These are phyloP conservation scores for Mucor plumbeus DNA, from an alignment of 371 early-diverging fungal genomes.

Conservation along the genomic window DNA sequence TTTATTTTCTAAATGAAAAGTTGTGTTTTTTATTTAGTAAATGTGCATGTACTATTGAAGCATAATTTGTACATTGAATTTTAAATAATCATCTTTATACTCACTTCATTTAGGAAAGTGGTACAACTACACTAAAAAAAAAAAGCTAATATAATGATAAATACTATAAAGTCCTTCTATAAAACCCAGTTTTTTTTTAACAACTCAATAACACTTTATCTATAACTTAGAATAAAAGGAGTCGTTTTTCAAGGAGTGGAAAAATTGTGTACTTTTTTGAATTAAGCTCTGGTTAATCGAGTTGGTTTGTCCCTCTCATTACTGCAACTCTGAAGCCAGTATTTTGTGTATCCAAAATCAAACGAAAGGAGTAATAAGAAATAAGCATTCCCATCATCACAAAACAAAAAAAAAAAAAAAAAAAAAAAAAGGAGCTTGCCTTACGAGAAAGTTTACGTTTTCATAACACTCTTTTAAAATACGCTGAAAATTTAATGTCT, in stretches of 20 bases:
- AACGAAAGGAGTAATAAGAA: background rate
- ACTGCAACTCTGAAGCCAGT: background rate
- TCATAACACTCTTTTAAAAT: no score
- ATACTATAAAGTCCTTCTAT: background rate
- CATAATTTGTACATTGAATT: background rate
- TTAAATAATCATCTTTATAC: background rate
- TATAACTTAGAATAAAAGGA: conserved; percentile 1
- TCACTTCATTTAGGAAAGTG: background rate
- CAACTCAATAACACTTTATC: background rate
- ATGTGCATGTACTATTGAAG: no score
- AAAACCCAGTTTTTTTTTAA: background rate
- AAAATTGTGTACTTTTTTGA: background rate
- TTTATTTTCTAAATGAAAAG: background rate
- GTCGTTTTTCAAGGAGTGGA: background rate
- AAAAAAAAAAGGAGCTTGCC: no score
- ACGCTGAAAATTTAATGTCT: no score
- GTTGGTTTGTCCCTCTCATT: background rate
- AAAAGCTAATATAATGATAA: no score
- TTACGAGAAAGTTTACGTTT: no score
- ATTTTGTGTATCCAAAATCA: conserved; percentile 1
- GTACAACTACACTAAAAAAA: background rate
- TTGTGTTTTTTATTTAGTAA: no score
- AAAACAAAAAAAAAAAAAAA: background rate
- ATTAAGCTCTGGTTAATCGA: background rate
- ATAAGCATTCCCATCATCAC: background rate